Evolutionary conservation across 2,329 filamentous ascomycete species (phyloP).

Genomic region (Annulohypoxylon truncatum): DNA sequence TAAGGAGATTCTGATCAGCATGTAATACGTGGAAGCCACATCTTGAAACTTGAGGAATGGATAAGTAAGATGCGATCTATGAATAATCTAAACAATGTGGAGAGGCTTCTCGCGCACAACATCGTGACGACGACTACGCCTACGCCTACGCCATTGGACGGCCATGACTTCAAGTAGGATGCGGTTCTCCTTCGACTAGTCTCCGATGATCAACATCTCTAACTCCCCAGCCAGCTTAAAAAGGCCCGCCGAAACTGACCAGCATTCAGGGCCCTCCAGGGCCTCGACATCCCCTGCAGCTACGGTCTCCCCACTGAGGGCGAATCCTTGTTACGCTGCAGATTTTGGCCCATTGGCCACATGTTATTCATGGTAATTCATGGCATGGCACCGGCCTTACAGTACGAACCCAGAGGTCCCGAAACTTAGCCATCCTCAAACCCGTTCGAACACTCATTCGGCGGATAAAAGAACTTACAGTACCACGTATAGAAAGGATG

Average conservation of each 20-base stretch:
- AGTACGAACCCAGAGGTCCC: constrained; percentile 23
- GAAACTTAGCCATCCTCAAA: constrained; percentile 26
- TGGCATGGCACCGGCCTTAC: constrained; percentile 16
- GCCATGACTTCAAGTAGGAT: constrained; percentile 39
- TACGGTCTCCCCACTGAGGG: constrained; percentile 40
- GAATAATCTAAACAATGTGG: constrained; percentile 37
- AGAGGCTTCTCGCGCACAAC: constrained; percentile 28
- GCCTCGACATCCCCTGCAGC: constrained; percentile 24
- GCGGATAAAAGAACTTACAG: constrained; percentile 31
- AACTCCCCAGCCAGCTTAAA: constrained; percentile 21
- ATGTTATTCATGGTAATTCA: constrained; percentile 22
- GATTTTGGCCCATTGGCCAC: constrained; percentile 33
- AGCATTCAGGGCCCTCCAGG: constrained; percentile 30
- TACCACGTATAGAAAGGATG: constrained; percentile 21
- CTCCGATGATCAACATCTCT: constrained; percentile 36
- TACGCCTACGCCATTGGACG: constrained; percentile 25
- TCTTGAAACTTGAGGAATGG: constrained; percentile 14
- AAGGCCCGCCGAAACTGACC: constrained; percentile 35
- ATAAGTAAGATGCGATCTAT: constrained; percentile 31
- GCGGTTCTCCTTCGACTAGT: constrained; percentile 27
- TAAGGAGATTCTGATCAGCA: constrained; percentile 47
- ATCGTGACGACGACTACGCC: constrained; percentile 30
- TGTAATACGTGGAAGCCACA: constrained; percentile 36
- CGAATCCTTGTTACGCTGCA: constrained; percentile 42
- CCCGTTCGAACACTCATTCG: constrained; percentile 26